These are phyloP conservation scores for Globisporangium spiculum DNA, from an alignment of 352 stramenopile species.

Conservation along the genomic window DNA sequence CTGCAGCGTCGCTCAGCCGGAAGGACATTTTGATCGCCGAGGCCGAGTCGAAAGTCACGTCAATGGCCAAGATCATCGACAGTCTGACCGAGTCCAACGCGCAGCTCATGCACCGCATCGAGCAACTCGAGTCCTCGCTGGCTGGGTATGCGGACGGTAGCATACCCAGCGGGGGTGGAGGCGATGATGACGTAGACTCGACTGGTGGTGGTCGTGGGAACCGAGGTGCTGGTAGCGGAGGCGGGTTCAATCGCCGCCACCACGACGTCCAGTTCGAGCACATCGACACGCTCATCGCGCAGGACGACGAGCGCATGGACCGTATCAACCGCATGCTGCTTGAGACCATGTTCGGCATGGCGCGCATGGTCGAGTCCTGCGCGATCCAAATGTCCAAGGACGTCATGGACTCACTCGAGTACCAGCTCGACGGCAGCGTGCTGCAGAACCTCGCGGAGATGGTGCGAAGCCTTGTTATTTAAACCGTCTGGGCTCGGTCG, in stretches of 20 bases:
- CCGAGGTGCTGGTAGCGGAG: background rate
- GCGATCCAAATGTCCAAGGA: slow-evolving; percentile 85
- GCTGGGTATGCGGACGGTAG: slow-evolving; percentile 17
- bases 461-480: slow-evolving; percentile 22
- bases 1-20: slow-evolving; percentile 62
- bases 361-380: slow-evolving; percentile 78
- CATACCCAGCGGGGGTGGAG: background rate
- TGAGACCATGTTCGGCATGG: slow-evolving; percentile 82
- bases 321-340: slow-evolving; percentile 74
- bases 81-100: slow-evolving; percentile 75
- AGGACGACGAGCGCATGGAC: slow-evolving; percentile 60
- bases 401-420: slow-evolving; percentile 77
- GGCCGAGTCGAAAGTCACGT: slow-evolving; percentile 57
- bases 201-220: background rate
- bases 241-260: slow-evolving; percentile 11
- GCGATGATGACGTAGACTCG: background rate
- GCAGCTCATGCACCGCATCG: slow-evolving; percentile 55
- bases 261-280: slow-evolving; percentile 44
- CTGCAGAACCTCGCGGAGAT: slow-evolving; percentile 60
- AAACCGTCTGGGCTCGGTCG: background rate
- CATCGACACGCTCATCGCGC: slow-evolving; percentile 48
- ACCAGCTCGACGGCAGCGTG: slow-evolving; percentile 65
- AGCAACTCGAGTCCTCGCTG: slow-evolving; percentile 56
- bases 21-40: slow-evolving; percentile 75
- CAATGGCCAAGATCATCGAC: slow-evolving; percentile 77